Evolutionary conservation across 2,329 filamentous ascomycete genomes (phyloP).

Genomic region (Incumbomyces lentus): DNA sequence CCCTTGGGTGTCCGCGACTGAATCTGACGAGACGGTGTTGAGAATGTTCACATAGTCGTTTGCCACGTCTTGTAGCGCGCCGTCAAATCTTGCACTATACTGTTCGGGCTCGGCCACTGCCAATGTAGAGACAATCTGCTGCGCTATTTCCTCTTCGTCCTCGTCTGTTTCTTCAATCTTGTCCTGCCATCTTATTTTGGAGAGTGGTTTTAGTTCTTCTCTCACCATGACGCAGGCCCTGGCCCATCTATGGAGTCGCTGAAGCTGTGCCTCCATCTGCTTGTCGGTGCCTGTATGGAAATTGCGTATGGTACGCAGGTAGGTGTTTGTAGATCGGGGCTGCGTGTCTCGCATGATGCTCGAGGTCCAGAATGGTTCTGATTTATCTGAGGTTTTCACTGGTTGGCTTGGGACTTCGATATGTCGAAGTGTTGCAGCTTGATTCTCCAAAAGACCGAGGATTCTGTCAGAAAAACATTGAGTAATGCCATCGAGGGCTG

Average conservation of each 20-base stretch:
- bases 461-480: constrained; percentile 52
- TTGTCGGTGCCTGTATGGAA: constrained; percentile 14
- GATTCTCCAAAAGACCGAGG: constrained; percentile 8
- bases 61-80: background rate
- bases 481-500: constrained; percentile 52
- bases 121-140: constrained; percentile 10
- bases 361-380: constrained; percentile 13
- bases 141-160: constrained; percentile 18
- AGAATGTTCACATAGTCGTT: constrained; percentile 6
- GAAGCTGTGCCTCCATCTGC: constrained; percentile 6
- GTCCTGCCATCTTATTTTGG: constrained; percentile 17
- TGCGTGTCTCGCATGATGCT: constrained; percentile 10
- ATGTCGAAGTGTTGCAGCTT: constrained; percentile 7
- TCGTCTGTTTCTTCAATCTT: constrained; percentile 22
- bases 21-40: constrained; percentile 2
- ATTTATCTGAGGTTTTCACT: background rate
- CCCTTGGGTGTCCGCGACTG: background rate
- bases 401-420: constrained; percentile 6
- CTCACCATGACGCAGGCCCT: constrained; percentile 10
- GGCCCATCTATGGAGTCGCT: constrained; percentile 8
- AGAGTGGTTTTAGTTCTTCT: constrained; percentile 9
- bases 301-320: constrained; percentile 12
- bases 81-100: constrained; percentile 4
- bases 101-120: constrained; percentile 11
- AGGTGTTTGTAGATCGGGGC: constrained; percentile 6